A percentile compares a stretch with the other conserved stretches of the same genome.
These are phyloP conservation scores for Aleurites moluccanus DNA, from an alignment of 441 rosid genomes.

Conservation along the genomic window DNA sequence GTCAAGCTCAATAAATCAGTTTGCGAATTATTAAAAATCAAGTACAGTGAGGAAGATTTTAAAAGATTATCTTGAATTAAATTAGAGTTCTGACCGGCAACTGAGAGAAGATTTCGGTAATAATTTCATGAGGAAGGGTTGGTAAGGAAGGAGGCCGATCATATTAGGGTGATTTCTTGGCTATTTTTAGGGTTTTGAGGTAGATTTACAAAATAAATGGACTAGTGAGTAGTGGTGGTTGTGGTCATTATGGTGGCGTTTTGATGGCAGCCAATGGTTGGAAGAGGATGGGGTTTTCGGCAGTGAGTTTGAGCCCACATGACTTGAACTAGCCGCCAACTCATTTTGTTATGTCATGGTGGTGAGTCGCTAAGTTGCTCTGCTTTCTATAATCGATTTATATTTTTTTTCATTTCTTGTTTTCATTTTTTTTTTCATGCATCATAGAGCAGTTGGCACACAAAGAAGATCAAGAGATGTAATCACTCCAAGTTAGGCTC, in stretches of 20 bases:
- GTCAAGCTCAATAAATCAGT: not conserved
- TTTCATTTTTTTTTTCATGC: too few relatives aligned
- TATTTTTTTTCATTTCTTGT: too few relatives aligned
- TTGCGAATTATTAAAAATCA: conserved; percentile 13
- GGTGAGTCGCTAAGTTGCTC: too few relatives aligned
- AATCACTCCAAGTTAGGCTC: too few relatives aligned
- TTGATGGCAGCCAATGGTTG: not conserved
- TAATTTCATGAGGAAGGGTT: too few relatives aligned
- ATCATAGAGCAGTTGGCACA: too few relatives aligned
- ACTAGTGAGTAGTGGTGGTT: not conserved
- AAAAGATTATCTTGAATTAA: conserved; percentile 19
- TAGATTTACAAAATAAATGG: not conserved
- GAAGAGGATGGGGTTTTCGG: not conserved
- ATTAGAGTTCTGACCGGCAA: conserved; percentile 22
- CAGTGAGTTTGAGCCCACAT: not conserved
- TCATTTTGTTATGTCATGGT: not conserved
- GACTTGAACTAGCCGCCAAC: not conserved
- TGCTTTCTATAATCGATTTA: too few relatives aligned
- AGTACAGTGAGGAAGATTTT: too few relatives aligned
- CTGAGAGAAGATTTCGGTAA: conserved; percentile 19
- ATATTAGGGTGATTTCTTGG: not conserved
- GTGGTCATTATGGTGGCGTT: too few relatives aligned
- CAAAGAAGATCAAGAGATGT: too few relatives aligned
- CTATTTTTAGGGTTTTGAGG: not conserved
- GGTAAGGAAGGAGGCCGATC: not conserved